Evolutionary conservation across 768 basidiomycete species (phyloP).

Genomic region (Cubamyces lactineus): DNA sequence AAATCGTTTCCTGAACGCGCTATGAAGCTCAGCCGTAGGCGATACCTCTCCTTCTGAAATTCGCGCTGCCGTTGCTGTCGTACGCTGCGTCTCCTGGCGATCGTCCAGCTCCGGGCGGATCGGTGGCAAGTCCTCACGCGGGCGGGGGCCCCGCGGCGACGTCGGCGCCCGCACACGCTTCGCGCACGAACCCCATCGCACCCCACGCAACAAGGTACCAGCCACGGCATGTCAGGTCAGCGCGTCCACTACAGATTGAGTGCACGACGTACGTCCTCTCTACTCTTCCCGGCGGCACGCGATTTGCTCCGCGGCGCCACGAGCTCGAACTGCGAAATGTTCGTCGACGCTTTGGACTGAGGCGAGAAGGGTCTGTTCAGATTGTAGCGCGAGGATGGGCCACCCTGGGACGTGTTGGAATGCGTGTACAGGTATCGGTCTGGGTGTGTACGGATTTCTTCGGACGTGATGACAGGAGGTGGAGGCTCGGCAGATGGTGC

Average conservation of each 20-base stretch:
- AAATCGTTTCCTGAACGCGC: constrained; percentile 27
- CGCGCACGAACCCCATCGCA: neutral
- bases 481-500: constrained; percentile 7
- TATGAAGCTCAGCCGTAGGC: constrained; percentile 22
- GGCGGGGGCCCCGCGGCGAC: constrained; percentile 27
- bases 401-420: constrained; percentile 4
- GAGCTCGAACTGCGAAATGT: constrained; percentile 32
- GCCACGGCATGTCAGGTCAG: constrained; percentile 13
- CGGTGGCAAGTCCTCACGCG: constrained; percentile 18
- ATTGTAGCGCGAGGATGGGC: constrained; percentile 5
- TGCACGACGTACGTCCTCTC: constrained; percentile 27
- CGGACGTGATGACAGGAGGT: neutral
- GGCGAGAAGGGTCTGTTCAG: constrained; percentile 26
- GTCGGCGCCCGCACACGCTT: constrained; percentile 10
- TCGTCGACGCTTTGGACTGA: constrained; percentile 33
- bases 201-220: neutral
- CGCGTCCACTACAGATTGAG: constrained; percentile 1
- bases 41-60: constrained; percentile 7
- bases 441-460: constrained; percentile 5
- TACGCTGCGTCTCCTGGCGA: constrained; percentile 9
- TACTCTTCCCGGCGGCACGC: neutral
- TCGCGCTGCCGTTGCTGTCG: constrained; percentile 2
- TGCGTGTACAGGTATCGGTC: constrained; percentile 23
- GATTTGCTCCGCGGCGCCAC: constrained; percentile 18
- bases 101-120: constrained; percentile 4